Evolutionary conservation across 2,329 filamentous ascomycete genomes (phyloP), one percentile per base, ranked within the genome.

Genomic region (Ophiostoma tasmaniense): DNA sequence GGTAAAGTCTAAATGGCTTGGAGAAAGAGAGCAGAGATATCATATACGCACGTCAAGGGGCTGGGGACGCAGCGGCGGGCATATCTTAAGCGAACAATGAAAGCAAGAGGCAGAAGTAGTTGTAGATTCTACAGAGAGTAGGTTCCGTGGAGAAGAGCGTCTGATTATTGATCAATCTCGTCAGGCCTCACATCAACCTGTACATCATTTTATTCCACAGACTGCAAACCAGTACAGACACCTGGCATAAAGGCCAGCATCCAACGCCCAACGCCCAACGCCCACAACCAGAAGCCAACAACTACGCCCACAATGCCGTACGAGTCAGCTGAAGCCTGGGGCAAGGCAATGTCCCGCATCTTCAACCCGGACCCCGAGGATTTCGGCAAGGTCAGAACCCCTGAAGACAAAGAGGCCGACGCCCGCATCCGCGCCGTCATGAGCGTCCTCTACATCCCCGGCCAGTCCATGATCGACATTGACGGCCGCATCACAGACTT

Each of bases 251-350:
- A 13, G 8, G 11, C n/a, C 50, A 22, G 5, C 22, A 25, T 11
- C 50, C n/a, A 55, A 11, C n/a, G 10, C n/a, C n/a, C n/a, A n/a
- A n/a, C n/a, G n/a, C n/a, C n/a, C 50, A 25, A 7, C n/a, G n/a
- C n/a, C n/a, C n/a, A 33, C 33, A 33, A 33, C 33, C 33, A n/a
- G 33, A 33, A 33, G 33, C 33, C 33, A 45, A 45, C 50, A 10
- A 55, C 50, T 0, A 55, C 50, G 8, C 22, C 50, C 50, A 50
- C 14, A 77, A 88, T 88, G 64, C 90, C 87, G 74, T 89, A 89
- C 66, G 93, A 79, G 14, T 93, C 81, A 1, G 92, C 89, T 10
- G 91, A 87, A 3, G 87, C 87, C 75, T 92, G 89, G 4, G 87
- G 7, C 17, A 39, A 33, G 20, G 70, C 70, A 11, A 59, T 70